Evolutionary conservation across 345 rosid species (phyloP).

Genomic region (Sapria himalayana): DNA sequence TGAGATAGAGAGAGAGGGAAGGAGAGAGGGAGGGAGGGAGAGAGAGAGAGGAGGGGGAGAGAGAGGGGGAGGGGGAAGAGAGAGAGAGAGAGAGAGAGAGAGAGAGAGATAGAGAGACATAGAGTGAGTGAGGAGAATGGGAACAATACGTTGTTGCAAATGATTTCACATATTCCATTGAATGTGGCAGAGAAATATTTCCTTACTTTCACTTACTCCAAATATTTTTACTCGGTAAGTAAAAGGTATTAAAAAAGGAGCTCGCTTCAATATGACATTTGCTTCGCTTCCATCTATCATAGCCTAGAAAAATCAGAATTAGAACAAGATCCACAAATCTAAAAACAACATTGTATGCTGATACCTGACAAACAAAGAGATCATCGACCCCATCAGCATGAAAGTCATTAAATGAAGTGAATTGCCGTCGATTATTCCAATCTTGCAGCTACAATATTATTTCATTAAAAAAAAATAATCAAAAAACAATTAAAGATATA

Average conservation of each 20-base stretch:
- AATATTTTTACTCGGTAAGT: conserved; percentile 90
- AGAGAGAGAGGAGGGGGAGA: too few species aligned
- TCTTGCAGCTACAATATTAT: conserved; percentile 59
- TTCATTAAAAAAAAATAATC: conserved; percentile 3
- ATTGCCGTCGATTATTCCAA: conserved; percentile 81
- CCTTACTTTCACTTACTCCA: conserved; percentile 39
- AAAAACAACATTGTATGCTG: conserved; percentile 11
- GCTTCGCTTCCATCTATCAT: conserved; percentile 67
- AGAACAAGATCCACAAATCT: conserved; percentile 5
- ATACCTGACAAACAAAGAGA: conserved; percentile 80
- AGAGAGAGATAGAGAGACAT: neutral
- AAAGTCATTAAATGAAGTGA: conserved; percentile 62
- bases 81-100: too few species aligned
- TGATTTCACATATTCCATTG: conserved; percentile 2
- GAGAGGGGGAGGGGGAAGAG: too few species aligned
- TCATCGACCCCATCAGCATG: conserved; percentile 88
- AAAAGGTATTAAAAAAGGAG: conserved; percentile 92
- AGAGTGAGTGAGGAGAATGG: neutral
- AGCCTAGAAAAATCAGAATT: conserved; percentile 33
- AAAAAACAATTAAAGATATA: conserved; percentile 1
- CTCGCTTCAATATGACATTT: conserved; percentile 75
- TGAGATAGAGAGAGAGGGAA: too few species aligned
- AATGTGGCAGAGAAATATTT: conserved; percentile 5
- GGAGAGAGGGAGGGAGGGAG: too few species aligned
- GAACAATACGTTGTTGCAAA: conserved; percentile 5